Evolutionary conservation across 2,329 filamentous ascomycete species (phyloP), one percentile per base, ranked within the genome.

Genomic region (Ilyonectria sp.): DNA sequence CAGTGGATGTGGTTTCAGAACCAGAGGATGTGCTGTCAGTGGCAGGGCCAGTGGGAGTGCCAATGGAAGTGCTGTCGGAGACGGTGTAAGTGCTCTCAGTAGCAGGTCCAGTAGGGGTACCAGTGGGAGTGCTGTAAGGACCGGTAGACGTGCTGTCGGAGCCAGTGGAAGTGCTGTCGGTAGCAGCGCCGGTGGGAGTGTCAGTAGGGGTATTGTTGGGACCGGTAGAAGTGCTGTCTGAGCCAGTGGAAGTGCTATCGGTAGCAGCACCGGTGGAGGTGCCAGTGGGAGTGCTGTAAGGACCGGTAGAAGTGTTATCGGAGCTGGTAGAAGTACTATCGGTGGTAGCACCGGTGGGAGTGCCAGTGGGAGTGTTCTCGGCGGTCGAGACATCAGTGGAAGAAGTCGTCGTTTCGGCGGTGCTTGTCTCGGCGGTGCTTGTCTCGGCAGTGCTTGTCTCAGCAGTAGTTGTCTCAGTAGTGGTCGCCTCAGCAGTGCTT

Each of bases 391-490:
- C 53, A 33, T 54, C 46, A 17, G 55, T 40, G 8, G 52, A 44
- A n/a, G 33, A 23, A 11, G 58, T 60, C 13, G 26, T 56, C 21
- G 46, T 15, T 21, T 65, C 65, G 6, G 61, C 47, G 33, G 69
- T 70, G 23, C 70, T 23, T 23, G 23, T 69, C 35, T 72, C 60
- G 13, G 37, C 65, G 23, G 66, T 59, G 23, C 72, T 68, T 50
- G 56, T 55, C 31, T 67, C 70, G 17, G 63, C 66, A 37, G 71
- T 66, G 37, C 72, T 72, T 21, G 43, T 15, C 40, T 46, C 56
- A 6, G 68, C 62, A 10, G 63, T 37, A 2, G 73, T 68, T 49
- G 68, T 59, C 31, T 33, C 31, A 1, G 31, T 9, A 37, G 71
- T 66, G 37, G 73, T 72, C 21, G 44, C 10, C 35, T 46, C 56